Percentiles rank a stretch among this genome's conserved stretches.
These are phyloP conservation scores for Cladorrhinum samala DNA, from an alignment of 495 filamentous ascomycete species.

Conservation along the genomic window DNA sequence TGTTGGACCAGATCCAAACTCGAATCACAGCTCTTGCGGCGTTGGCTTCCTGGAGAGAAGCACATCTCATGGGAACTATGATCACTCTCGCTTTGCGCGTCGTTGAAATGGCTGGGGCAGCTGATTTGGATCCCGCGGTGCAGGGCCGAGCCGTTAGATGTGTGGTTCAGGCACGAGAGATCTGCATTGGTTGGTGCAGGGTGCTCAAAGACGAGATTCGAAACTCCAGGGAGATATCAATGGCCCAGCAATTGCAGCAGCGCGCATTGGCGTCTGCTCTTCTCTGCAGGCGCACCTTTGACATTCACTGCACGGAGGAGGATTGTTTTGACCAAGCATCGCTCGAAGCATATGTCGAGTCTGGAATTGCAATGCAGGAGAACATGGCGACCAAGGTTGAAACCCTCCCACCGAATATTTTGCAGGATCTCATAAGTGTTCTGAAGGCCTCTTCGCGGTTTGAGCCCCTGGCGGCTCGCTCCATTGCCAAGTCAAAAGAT, in stretches of 20 bases:
- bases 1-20: slow-evolving; percentile 36
- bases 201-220: slow-evolving; percentile 40
- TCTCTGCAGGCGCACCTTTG: slow-evolving; percentile 46
- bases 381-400: slow-evolving; percentile 29
- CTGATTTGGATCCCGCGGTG: not conserved
- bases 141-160: not conserved
- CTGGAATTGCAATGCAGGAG: slow-evolving; percentile 37
- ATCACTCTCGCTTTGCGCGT: slow-evolving; percentile 35
- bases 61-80: slow-evolving; percentile 41
- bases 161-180: slow-evolving; percentile 16
- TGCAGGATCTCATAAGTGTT: slow-evolving; percentile 41
- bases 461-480: slow-evolving; percentile 22
- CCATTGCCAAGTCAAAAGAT: slow-evolving; percentile 19
- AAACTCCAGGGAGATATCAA: slow-evolving; percentile 33
- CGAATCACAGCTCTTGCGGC: slow-evolving; percentile 33
- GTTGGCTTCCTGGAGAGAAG: slow-evolving; percentile 47
- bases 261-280: slow-evolving; percentile 46
- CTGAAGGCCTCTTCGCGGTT: slow-evolving; percentile 40
- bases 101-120: slow-evolving; percentile 9
- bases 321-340: slow-evolving; percentile 9
- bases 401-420: slow-evolving; percentile 21
- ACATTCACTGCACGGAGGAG: slow-evolving; percentile 14
- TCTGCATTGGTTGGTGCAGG: slow-evolving; percentile 37
- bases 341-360: slow-evolving; percentile 25
- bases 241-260: slow-evolving; percentile 27